Evolutionary conservation across 2,329 filamentous ascomycete genomes (phyloP), one percentile per base, ranked within the genome.

Genomic region (Stachybotrys chlorohalonatus): DNA sequence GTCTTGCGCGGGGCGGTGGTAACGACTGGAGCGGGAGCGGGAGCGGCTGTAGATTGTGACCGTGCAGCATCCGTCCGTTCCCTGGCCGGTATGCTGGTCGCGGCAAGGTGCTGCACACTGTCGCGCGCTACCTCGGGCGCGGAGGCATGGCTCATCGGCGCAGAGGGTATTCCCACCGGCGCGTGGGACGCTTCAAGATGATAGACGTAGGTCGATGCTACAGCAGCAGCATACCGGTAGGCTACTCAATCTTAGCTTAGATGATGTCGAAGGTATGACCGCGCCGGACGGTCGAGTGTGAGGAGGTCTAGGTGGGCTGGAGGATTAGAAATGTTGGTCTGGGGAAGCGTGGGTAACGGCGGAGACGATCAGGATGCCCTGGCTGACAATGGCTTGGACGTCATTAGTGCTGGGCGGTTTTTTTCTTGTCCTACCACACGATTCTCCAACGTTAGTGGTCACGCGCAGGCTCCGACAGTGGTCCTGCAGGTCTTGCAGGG

Each of bases 111-210:
- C 52, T 64, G 67, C 15, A 66, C 57, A 47, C 62, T 62, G 54
- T 67, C 66, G 59, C 64, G 70, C 65, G 75, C 69, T 64, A 75
- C 70, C 62, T 78, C 78, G 68, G 82, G 74, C 75, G 81, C 75
- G 65, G 81, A 73, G 70, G 75, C 80, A 83, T 86, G 73, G 68
- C 78, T 77, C 66, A 77, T 69, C 63, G 78, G 70, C 64, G 76
- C 73, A 68, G 75, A 73, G 72, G 81, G 75, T 79, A 83, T 83
- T 72, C 74, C 76, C 55, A 52, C 52, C 58, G 59, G 61, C 58
- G 59, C 62, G 60, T 59, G 60, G 63, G 17, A 42, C 36, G 8
- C 15, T 16, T 31, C 31, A 17, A 46, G 30, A 30, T 46, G 50
- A 52, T 36, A 17, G 17, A 45, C 31, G 50, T 11, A 16, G 36